phyloP scores from a whole-genome alignment of 768 basidiomycete species.

The Xerocomellus intermedius region DNA sequence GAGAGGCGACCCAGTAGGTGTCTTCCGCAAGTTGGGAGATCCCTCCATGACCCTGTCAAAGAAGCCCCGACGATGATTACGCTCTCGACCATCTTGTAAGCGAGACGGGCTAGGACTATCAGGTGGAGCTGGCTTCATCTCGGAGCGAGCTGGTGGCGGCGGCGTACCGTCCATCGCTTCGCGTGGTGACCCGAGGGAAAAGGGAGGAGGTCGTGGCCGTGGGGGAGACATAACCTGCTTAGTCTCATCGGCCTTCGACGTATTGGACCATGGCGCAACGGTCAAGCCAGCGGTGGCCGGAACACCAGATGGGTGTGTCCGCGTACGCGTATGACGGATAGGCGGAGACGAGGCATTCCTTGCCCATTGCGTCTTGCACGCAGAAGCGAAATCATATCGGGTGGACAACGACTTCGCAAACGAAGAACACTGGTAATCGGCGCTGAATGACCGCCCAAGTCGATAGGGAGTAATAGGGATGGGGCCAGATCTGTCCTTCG shows the following conservation, averaged over 20 bases:
- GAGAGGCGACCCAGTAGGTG: conserved; percentile 50
- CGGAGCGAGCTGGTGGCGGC: conserved; percentile 4
- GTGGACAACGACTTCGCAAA: conserved; percentile 43
- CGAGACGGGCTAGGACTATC: conserved; percentile 13
- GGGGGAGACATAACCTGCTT: not conserved
- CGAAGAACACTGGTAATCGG: conserved; percentile 20
- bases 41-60: conserved; percentile 42
- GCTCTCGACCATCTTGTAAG: conserved; percentile 17
- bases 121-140: conserved; percentile 1
- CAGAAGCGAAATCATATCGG: conserved; percentile 58
- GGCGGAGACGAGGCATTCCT: conserved; percentile 3
- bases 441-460: conserved; percentile 28
- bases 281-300: conserved; percentile 36
- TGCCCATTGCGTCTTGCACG: conserved; percentile 42
- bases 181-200: conserved; percentile 26
- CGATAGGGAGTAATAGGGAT: conserved; percentile 12
- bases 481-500: conserved; percentile 30
- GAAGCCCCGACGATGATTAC: conserved; percentile 61
- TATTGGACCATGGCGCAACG: conserved; percentile 41
- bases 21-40: conserved; percentile 38
- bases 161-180: conserved; percentile 11
- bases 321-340: conserved; percentile 38
- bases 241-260: not conserved
- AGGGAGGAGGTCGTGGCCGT: not conserved
- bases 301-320: conserved; percentile 46